Evolutionary conservation across 257 asterid species (phyloP), one percentile per base, ranked within the genome.

Genomic region (Leonotis leonurus): DNA sequence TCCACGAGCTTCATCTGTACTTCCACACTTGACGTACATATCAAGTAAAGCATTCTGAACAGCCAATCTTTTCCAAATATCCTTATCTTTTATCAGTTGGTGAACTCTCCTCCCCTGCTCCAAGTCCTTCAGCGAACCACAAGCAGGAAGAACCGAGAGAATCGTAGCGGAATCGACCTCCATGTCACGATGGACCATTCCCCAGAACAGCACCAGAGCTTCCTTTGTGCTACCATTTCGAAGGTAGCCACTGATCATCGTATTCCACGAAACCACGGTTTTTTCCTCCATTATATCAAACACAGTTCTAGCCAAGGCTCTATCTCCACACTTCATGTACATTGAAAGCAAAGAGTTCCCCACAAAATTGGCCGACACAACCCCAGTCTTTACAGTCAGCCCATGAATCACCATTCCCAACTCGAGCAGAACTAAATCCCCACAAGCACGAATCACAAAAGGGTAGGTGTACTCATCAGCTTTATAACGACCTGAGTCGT

Each of bases 251-350:
- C 98, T 83, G 45, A 86, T 86, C 98, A 91, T 86, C 25, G 95
- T 88, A 72, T 91, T 91, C 98, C 98, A 91, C 9, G 98, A 81
- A 35, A 88, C 94, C 21, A 65, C 67, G 2, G 69, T 82, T 62
- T 68, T 71, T 48, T 65, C 88, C 77, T 43, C 39, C 94, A 86
- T 84, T 6, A 70, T 76, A 25, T 59, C 71, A 74, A 91, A 91
- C 60, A 88, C 88, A 44, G 65, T 68, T 64, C 69, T 70, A 55
- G 96, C 98, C 52, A 79, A 75, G 21, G 67, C 79, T 53, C 44
- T 64, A 65, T 78, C 81, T 65, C 98, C 95, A 71, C 89, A 82
- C 8, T 67, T 91, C 95, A 91, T 84, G 58, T 91, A 86, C 98
- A 91, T 86, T 6, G 88, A 83, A 70, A 91, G 79, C 75, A 91